Percentiles rank a stretch among this genome's conserved stretches.
These are phyloP conservation scores for Pisolithus sp. DNA, from an alignment of 768 basidiomycete genomes.

Conservation along the genomic window DNA sequence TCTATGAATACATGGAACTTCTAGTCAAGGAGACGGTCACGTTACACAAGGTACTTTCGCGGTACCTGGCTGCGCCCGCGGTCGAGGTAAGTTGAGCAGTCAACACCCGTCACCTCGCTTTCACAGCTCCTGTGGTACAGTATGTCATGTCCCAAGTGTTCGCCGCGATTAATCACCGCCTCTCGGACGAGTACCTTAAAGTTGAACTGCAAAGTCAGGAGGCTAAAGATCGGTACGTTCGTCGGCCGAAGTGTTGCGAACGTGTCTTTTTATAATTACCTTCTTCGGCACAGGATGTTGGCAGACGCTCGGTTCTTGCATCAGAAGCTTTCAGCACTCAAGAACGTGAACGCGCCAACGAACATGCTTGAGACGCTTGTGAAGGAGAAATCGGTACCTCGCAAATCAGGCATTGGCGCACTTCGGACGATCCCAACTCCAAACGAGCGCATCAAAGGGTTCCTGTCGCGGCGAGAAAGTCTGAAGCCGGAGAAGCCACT, in stretches of 20 bases:
- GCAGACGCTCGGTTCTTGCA: constrained; percentile 75
- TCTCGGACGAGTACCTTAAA: constrained; percentile 79
- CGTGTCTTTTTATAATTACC: constrained; percentile 11
- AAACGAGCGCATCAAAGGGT: constrained; percentile 34
- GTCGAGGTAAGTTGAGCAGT: constrained; percentile 63
- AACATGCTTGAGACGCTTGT: constrained; percentile 83
- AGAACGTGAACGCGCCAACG: constrained; percentile 65
- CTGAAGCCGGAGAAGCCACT: constrained; percentile 22
- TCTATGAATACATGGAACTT: constrained; percentile 88
- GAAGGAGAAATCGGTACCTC: constrained; percentile 64
- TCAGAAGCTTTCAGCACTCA: constrained; percentile 66
- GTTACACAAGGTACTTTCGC: constrained; percentile 90
- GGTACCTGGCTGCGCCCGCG: constrained; percentile 71
- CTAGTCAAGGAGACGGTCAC: constrained; percentile 93
- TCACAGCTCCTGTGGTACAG: constrained; percentile 34
- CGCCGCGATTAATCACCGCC: constrained; percentile 83
- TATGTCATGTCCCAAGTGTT: constrained; percentile 94
- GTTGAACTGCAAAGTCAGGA: constrained; percentile 79
- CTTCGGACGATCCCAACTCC: constrained; percentile 18
- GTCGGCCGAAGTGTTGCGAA: constrained; percentile 3
- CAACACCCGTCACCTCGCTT: neutral
- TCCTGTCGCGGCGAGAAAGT: constrained; percentile 27
- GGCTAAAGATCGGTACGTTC: constrained; percentile 72
- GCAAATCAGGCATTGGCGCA: constrained; percentile 24
- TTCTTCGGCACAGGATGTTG: constrained; percentile 50